These are phyloP conservation scores for Colletotrichum orchidophilum DNA, from an alignment of 2,329 filamentous ascomycete species.

Conservation along the genomic window DNA sequence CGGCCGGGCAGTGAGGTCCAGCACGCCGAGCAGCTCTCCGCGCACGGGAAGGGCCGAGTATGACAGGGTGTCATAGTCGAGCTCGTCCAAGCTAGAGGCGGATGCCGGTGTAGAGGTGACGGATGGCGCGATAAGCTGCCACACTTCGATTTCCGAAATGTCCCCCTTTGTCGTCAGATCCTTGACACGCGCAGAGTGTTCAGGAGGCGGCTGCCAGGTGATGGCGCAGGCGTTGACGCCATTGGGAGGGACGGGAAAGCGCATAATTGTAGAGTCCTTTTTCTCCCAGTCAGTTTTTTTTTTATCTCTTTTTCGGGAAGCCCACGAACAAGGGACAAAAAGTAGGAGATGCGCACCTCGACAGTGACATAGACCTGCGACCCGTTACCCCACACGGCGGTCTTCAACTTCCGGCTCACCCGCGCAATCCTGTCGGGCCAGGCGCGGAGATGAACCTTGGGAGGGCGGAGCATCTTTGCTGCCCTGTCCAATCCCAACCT, in stretches of 20 bases:
- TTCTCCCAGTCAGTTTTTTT: background rate
- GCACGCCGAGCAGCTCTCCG: slow-evolving; percentile 18
- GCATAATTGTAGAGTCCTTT: background rate
- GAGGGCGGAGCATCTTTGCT: background rate
- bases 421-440: background rate
- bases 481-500: background rate
- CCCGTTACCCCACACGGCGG: background rate
- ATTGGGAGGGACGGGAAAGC: background rate
- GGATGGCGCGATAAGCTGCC: background rate
- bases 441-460: background rate
- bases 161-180: background rate
- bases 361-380: background rate
- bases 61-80: slow-evolving; percentile 16
- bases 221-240: background rate
- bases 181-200: background rate
- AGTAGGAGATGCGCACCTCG: background rate
- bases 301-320: no score
- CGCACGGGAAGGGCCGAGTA: slow-evolving; percentile 17
- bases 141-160: background rate
- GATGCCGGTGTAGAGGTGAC: background rate
- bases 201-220: background rate
- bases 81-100: background rate
- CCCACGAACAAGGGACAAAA: no score
- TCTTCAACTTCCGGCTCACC: background rate
- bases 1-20: background rate